phyloP scores from a whole-genome alignment of 2,329 filamentous ascomycete genomes.

The Domatiomyces catenatus region DNA sequence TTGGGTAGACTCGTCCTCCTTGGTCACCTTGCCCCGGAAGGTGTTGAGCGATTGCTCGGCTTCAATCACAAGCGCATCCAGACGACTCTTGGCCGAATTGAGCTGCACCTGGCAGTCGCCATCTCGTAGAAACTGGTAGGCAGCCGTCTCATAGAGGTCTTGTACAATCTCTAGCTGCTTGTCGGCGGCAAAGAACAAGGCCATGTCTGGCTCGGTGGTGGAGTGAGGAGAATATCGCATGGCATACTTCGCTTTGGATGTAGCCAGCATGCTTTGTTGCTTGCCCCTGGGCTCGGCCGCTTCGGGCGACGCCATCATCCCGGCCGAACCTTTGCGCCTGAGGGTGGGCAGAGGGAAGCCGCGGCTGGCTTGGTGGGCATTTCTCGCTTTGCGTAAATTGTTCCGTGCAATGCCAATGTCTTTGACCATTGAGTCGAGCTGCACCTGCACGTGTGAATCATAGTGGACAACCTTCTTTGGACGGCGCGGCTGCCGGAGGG shows the following conservation, averaged over 20 bases:
- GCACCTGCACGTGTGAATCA: conserved; percentile 69
- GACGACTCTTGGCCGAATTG: conserved; percentile 48
- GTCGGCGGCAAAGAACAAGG: conserved; percentile 58
- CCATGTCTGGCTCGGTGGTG: conserved; percentile 32
- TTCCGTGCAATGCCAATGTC: conserved; percentile 69
- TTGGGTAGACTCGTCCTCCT: conserved; percentile 13
- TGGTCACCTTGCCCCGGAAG: conserved; percentile 30
- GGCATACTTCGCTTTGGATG: not conserved
- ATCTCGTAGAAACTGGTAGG: conserved; percentile 76
- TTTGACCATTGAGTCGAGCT: conserved; percentile 69
- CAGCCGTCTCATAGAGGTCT: conserved; percentile 66
- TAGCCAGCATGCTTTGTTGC: conserved; percentile 3
- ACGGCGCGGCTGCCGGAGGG: conserved; percentile 45
- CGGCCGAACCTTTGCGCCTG: not conserved
- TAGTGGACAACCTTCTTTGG: conserved; percentile 78
- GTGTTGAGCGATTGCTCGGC: conserved; percentile 46
- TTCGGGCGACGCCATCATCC: conserved; percentile 1
- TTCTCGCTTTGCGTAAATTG: conserved; percentile 71
- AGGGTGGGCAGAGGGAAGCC: conserved; percentile 12
- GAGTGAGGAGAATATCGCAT: not conserved
- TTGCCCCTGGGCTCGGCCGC: conserved; percentile 3
- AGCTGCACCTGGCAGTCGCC: conserved; percentile 73
- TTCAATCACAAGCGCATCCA: conserved; percentile 47
- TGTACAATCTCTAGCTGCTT: conserved; percentile 67
- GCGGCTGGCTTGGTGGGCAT: conserved; percentile 50